These are phyloP conservation scores for Fusarium nanum DNA, from an alignment of 2,329 filamentous ascomycete species.

Conservation along the genomic window DNA sequence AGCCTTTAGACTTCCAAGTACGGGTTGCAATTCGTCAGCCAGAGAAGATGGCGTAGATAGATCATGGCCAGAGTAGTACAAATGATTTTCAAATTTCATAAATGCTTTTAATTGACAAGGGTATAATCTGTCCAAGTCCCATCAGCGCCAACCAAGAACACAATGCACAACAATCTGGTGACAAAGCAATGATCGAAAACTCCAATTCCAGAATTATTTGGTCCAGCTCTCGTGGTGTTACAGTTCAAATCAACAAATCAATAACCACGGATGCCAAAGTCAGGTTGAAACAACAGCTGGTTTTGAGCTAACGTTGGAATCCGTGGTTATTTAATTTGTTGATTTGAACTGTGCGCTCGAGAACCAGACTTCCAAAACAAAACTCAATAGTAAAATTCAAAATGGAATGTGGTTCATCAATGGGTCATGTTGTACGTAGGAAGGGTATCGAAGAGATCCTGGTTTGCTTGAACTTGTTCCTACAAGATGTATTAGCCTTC, in stretches of 20 bases:
- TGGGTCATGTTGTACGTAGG: slow-evolving; percentile 14
- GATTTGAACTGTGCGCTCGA: neutral
- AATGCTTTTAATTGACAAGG: neutral
- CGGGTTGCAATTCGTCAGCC: neutral
- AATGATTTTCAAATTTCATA: neutral
- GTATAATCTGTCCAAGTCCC: neutral
- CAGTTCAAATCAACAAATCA: neutral
- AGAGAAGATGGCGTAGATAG: neutral
- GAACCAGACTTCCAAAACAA: neutral
- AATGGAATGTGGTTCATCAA: neutral
- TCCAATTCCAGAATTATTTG: neutral
- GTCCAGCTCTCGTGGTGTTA: accelerated
- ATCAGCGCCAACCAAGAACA: no score
- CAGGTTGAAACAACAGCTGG: neutral
- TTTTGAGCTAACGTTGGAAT: neutral
- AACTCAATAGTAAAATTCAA: neutral
- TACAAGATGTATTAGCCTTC: neutral
- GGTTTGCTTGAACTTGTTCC: slow-evolving; percentile 26
- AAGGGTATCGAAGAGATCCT: slow-evolving; percentile 18
- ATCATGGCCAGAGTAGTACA: neutral
- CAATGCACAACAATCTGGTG: neutral
- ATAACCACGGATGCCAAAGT: neutral
- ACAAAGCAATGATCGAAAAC: accelerated
- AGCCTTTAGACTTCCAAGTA: slow-evolving; percentile 25
- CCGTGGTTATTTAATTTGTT: neutral